Evolutionary conservation across 2,329 filamentous ascomycete genomes (phyloP), one percentile per base, ranked within the genome.

Genomic region (Chaetothyriales sp.): DNA sequence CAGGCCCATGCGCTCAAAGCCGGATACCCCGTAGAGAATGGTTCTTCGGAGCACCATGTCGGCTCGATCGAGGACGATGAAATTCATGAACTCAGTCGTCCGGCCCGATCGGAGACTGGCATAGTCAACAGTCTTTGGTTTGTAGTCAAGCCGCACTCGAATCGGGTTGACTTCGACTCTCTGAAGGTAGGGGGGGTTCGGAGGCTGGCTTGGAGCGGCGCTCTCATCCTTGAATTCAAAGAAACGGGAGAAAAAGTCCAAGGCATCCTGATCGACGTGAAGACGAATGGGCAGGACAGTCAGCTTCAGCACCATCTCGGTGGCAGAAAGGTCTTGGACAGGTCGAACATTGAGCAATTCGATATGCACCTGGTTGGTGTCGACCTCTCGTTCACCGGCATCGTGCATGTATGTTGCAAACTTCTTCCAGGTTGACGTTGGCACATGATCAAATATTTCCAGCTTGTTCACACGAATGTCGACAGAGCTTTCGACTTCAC

Each of bases 81-180:
- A 95, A 67, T 98, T 98, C 89, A 97, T 97, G 63, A 98, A 94
- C 66, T 98, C 92, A 0, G 88, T 94, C 0, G 92, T 97, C 59
- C 87, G 88, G 1, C 92, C 92, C 1, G 92, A 95, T 22, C 89
- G 82, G 2, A 98, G 77, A 2, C 89, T 89, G 0, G 83, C 86
- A 61, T 98, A 98, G 66, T 98, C 90, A 18, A 98, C 87, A n/a
- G 88, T 81, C 68, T 98, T 97, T 7, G 92, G 92, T 66, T 98
- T 98, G 71, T 98, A 98, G 68, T 98, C 92, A 2, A 94, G 80
- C 63, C 85, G 89, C 51, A 98, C 77, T 1, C 82, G 82, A 20
- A 98, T 79, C 3, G 86, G 80, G 58, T 87, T 85, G 46, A 98
- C 77, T 69, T 97, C 92, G 1, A 88, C 83, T 50, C 92, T 80